These are phyloP conservation scores for Suillus sp. DNA, from an alignment of 768 basidiomycete species.

Conservation along the genomic window DNA sequence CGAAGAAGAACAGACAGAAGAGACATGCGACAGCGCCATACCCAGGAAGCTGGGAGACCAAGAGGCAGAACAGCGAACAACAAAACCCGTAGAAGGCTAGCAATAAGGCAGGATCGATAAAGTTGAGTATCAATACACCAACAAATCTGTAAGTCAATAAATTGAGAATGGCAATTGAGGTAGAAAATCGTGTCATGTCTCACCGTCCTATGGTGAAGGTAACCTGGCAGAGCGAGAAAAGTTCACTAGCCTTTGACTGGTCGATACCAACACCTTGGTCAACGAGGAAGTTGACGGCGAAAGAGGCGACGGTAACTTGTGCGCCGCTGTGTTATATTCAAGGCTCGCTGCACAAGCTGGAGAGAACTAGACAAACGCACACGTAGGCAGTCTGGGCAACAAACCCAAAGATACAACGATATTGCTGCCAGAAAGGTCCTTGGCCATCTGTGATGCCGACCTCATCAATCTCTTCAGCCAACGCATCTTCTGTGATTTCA, in stretches of 20 bases:
- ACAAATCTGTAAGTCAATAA: slow-evolving; percentile 49
- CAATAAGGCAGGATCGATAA: slow-evolving; percentile 65
- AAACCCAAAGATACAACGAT: slow-evolving; percentile 70
- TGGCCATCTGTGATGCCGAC: slow-evolving; percentile 43
- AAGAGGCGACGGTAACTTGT: slow-evolving; percentile 65
- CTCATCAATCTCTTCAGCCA: slow-evolving; percentile 48
- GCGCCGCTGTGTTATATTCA: slow-evolving; percentile 46
- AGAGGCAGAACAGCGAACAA: slow-evolving; percentile 55
- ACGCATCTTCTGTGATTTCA: slow-evolving; percentile 71
- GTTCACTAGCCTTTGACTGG: slow-evolving; percentile 54
- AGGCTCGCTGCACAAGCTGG: background rate
- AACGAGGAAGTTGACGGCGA: slow-evolving; percentile 71
- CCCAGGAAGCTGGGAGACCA: slow-evolving; percentile 52
- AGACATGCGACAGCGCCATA: slow-evolving; percentile 59
- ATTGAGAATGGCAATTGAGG: slow-evolving; percentile 1
- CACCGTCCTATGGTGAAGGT: slow-evolving; percentile 65
- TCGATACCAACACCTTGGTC: slow-evolving; percentile 60
- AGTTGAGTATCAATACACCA: slow-evolving; percentile 59
- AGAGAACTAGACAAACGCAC: slow-evolving; percentile 36
- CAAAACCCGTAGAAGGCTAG: slow-evolving; percentile 53
- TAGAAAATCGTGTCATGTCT: slow-evolving; percentile 16
- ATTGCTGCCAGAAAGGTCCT: slow-evolving; percentile 69
- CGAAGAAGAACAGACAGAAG: slow-evolving; percentile 71
- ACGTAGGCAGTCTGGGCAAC: slow-evolving; percentile 71
- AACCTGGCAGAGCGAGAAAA: slow-evolving; percentile 74